Evolutionary conservation across 2,329 filamentous ascomycete genomes (phyloP), one percentile per base, ranked within the genome.

Genomic region (Scortechinia acanthostroma): DNA sequence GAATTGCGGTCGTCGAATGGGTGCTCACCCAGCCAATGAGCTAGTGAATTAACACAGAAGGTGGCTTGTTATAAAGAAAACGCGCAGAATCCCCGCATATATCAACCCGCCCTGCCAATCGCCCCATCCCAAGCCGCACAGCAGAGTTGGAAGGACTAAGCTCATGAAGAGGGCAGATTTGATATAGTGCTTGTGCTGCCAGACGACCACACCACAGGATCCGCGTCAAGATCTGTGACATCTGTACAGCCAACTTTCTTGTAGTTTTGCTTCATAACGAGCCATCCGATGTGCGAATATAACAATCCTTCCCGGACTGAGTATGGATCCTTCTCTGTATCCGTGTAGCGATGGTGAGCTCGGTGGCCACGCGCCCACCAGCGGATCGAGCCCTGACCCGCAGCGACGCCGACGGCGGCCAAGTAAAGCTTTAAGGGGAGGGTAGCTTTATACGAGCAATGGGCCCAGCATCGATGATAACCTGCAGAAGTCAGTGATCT

Each of bases 1-100:
- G 77, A 82, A 71, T 85, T 83, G 59, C 79, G 77, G 70, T 86
- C 80, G 50, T 84, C 80, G 57, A 85, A 86, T 43, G 81, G 81
- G 64, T 85, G 80, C 52, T 84, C 80, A 22, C 70, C 70, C 40
- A 74, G 65, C 68, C 69, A 74, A 56, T 74, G 70, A 40, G 70
- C 70, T 43, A 74, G 66, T 5, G 70, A 73, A 62, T 74, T 74
- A 60, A 74, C 69, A 48, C 70, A 73, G 65, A 74, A 74, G 42
- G 70, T 73, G 42, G 69, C 68, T 57, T 74, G 70, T 56, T 74
- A 73, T 68, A 56, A 72, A 68, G 58, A 71, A 70, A 55, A 73
- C 70, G 52, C 70, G 65, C 46, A 73, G 64, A 52, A 74, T 71
- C 48, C 70, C 70, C 19, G 65, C 69, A 51, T 73, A 74, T 61